phyloP scores from a whole-genome alignment of 2,329 filamentous ascomycete species.

The Cercospora sp. region DNA sequence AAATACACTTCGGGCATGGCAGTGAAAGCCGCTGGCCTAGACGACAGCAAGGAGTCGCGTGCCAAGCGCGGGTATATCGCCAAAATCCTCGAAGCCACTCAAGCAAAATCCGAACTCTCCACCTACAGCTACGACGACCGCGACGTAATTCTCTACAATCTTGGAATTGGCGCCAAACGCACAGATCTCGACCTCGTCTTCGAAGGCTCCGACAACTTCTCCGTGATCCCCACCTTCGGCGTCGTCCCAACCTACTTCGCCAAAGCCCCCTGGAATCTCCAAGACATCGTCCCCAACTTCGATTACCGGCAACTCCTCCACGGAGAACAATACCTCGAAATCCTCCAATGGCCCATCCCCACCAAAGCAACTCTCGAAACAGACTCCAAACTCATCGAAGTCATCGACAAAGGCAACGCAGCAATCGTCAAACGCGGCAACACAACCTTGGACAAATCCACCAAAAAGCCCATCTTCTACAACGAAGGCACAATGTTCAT shows the following conservation, averaged over 20 bases:
- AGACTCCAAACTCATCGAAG: constrained; percentile 80
- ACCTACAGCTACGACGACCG: constrained; percentile 70
- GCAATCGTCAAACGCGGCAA: constrained; percentile 78
- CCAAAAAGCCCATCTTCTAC: constrained; percentile 89
- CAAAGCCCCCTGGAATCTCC: constrained; percentile 73
- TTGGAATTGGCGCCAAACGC: constrained; percentile 88
- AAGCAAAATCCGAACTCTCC: constrained; percentile 52
- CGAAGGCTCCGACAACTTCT: constrained; percentile 88
- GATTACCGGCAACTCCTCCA: constrained; percentile 97
- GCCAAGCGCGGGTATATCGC: constrained; percentile 49
- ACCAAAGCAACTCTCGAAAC: constrained; percentile 75
- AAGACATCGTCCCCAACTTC: constrained; percentile 90
- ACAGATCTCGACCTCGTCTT: constrained; percentile 84
- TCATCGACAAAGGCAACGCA: constrained; percentile 91
- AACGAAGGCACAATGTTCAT: constrained; percentile 94
- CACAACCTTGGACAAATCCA: constrained; percentile 78
- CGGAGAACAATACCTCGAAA: constrained; percentile 95
- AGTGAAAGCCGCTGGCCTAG: constrained; percentile 61
- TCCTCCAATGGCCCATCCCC: constrained; percentile 87
- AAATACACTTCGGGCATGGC: constrained; percentile 53
- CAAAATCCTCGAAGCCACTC: constrained; percentile 69
- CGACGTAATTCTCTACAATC: constrained; percentile 87
- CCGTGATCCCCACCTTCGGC: constrained; percentile 87
- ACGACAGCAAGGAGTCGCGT: constrained; percentile 34
- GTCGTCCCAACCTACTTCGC: constrained; percentile 90